A percentile compares a stretch with the other conserved stretches of the same genome.
Evolutionary conservation across 495 filamentous ascomycete species (phyloP).

Genomic region (Penicillium bovifimosum): DNA sequence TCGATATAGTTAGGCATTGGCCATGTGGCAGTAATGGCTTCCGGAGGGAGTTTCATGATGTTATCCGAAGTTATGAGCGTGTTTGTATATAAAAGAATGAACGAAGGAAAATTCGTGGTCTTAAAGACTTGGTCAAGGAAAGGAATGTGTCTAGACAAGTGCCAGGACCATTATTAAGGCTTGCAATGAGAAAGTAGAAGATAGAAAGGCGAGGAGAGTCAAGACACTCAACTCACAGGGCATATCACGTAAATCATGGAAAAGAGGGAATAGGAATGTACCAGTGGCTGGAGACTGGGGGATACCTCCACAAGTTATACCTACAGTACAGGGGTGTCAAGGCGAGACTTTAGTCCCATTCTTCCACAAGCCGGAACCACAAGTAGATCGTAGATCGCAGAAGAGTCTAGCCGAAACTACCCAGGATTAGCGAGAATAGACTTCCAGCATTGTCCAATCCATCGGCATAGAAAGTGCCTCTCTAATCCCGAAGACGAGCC

Average conservation of each 20-base stretch:
- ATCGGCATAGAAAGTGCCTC: not conserved
- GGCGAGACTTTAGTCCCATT: not conserved
- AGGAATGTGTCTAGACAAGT: not conserved
- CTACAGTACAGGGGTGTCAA: not conserved
- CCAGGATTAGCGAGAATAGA: not conserved
- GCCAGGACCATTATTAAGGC: not conserved
- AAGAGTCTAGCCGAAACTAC: not conserved
- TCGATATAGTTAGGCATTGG: slow-evolving; percentile 51
- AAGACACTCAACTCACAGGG: not conserved
- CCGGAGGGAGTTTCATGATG: slow-evolving; percentile 42
- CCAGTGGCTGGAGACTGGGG: not conserved
- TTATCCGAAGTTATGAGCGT: not conserved
- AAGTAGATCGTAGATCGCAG: not conserved
- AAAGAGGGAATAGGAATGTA: not conserved
- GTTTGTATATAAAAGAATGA: not conserved
- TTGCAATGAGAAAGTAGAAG: not conserved
- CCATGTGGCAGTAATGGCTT: slow-evolving; percentile 42
- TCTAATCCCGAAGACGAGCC: slow-evolving; percentile 7
- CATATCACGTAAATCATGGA: not conserved
- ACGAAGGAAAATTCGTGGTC: not conserved
- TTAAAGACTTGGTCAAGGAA: not conserved
- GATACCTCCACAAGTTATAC: not conserved
- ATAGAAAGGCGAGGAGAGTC: not conserved
- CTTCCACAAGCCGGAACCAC: not conserved
- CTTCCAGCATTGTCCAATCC: not conserved